Percentiles rank a stretch among this genome's conserved stretches.
Evolutionary conservation across 208 protist genomes (phyloP).

Genomic region (Acanthamoeba royreba): DNA sequence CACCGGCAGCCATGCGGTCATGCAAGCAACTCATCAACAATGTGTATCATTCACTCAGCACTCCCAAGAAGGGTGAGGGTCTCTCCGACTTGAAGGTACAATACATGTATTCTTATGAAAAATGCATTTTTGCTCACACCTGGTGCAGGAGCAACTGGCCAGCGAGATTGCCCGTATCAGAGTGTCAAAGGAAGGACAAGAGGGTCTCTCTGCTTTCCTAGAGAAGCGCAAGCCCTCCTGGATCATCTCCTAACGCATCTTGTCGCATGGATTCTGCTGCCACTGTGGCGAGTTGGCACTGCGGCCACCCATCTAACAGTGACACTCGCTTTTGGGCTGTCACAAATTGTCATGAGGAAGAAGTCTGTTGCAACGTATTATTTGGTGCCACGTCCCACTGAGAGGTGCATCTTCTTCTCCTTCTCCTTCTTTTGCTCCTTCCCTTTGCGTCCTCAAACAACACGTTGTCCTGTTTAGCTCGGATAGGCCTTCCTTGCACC

Average conservation of each 20-base stretch:
- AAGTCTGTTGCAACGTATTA: no score
- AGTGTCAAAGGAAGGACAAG: constrained; percentile 39
- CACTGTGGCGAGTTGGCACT: no score
- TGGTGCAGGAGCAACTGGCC: not conserved
- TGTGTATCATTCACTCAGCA: not conserved
- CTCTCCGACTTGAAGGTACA: not conserved
- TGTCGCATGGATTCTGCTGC: no score
- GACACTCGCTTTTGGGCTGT: no score
- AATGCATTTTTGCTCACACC: not conserved
- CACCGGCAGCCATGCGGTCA: constrained; percentile 16
- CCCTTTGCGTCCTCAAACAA: no score
- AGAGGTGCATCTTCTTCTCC: no score
- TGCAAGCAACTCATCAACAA: constrained; percentile 33
- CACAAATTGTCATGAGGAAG: no score
- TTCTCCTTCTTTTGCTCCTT: no score
- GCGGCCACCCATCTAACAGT: no score
- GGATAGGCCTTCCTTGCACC: no score
- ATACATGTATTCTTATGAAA: not conserved
- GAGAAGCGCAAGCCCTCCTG: constrained; percentile 52
- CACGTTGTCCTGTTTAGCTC: no score
- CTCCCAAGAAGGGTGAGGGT: not conserved
- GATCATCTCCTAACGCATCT: not conserved
- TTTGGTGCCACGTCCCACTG: no score
- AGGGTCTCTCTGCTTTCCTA: constrained; percentile 49
- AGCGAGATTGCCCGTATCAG: constrained; percentile 41